Base-by-base conservation (phyloP, 2,329 filamentous ascomycete species). In the Mycosphaerella arachidis region DNA sequence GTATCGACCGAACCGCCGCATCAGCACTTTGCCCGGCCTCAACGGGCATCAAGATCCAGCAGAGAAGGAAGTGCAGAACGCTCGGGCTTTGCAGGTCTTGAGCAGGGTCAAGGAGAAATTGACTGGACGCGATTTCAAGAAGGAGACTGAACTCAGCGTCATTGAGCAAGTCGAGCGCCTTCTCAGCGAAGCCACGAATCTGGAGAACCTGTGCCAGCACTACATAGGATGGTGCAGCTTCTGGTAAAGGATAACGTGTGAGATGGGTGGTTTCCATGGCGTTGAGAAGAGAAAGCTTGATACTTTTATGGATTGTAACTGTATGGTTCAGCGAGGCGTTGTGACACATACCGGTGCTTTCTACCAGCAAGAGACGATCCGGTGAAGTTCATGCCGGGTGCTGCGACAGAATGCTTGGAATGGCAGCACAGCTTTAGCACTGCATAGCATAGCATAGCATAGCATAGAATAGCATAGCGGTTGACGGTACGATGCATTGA, bases 221-320 rank as follows among this genome's bases (percentile, higher is more conserved):
- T 99, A 97, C 75, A 97, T 97, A 70, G 94, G 94, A 65, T 97
- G 92, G 92, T 97, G 92, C 78, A 95, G 91, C 77, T 97, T 97
- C 82, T 97, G 92, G 92, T 97, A 62, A 62, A 45, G 16, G 40
- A n/a, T 4, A 18, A 8, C 8, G 16, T n/a, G 40, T 6, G n/a
- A n/a, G 40, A 7, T n/a, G 13, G 7, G n/a, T 43, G 40, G n/a
- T 16, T 43, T 43, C 8, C 12, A n/a, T 43, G 40, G 40, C 40
- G 40, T 43, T 43, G 40, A 5, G 40, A 18, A n/a, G 40, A 18
- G 13, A 43, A 43, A 4, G n/a, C 16, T n/a, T 2, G n/a, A 3
- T 43, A 2, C 40, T 8, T 6, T 18, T 7, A 43, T 43, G 40
- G 40, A 8, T 43, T n/a, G 40, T 18, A 18, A 43, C 18, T 13